Evolutionary conservation across 2,329 filamentous ascomycete species (phyloP).

Genomic region (Colletotrichum agaves): DNA sequence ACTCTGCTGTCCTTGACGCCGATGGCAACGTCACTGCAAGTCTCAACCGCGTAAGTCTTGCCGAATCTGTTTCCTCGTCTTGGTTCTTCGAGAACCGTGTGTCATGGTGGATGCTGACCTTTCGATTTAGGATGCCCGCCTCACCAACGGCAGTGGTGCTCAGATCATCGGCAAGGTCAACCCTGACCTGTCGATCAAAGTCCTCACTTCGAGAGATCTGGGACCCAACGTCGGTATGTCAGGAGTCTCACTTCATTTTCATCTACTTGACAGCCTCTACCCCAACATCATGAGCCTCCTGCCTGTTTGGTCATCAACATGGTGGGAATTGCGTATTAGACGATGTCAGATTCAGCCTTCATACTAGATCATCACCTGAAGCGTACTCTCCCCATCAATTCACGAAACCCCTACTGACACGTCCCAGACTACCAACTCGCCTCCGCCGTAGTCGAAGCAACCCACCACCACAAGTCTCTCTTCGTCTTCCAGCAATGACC

Average conservation of each 20-base stretch:
- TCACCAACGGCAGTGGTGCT: conserved; percentile 74
- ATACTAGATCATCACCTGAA: too few relatives aligned
- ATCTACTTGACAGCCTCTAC: too few relatives aligned
- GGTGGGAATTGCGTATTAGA: too few relatives aligned
- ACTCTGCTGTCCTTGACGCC: conserved; percentile 82
- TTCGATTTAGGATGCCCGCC: conserved; percentile 71
- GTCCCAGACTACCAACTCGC: conserved; percentile 78
- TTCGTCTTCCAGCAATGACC: conserved; percentile 72
- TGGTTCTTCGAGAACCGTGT: too few relatives aligned
- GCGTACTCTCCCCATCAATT: not conserved
- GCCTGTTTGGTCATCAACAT: too few relatives aligned
- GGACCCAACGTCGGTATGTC: conserved; percentile 75
- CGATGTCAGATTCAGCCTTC: too few relatives aligned
- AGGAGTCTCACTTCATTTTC: not conserved
- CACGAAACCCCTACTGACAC: not conserved
- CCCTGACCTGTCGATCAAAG: conserved; percentile 76
- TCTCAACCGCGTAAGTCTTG: conserved; percentile 73
- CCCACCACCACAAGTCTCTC: conserved; percentile 82
- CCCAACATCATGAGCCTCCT: too few relatives aligned
- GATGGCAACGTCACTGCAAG: conserved; percentile 80
- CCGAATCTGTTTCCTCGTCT: too few relatives aligned
- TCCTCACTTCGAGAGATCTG: conserved; percentile 75
- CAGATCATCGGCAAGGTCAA: conserved; percentile 87
- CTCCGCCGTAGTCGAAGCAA: conserved; percentile 84
- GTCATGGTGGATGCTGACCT: not conserved